Percentiles rank a stretch among this genome's conserved stretches.
Evolutionary conservation across 1,139 yeast species (phyloP).

Genomic region (Magnusiomyces suaveolens): DNA sequence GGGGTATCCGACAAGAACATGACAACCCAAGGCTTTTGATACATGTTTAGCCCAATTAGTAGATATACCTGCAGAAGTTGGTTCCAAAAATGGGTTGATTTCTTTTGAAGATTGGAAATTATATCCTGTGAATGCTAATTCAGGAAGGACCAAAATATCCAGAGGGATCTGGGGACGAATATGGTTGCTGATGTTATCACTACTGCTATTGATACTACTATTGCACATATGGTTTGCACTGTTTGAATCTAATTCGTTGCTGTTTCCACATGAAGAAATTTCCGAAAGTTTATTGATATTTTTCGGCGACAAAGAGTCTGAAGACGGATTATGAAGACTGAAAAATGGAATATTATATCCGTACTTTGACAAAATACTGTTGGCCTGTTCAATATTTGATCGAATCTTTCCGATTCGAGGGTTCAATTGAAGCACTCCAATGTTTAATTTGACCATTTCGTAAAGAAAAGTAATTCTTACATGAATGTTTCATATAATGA

Average conservation of each 20-base stretch:
- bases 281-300: neutral
- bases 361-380: constrained; percentile 30
- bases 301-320: neutral
- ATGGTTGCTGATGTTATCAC: neutral
- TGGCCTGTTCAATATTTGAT: constrained; percentile 45
- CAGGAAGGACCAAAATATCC: constrained; percentile 66
- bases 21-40: constrained; percentile 46
- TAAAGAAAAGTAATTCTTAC: neutral
- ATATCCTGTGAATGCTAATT: constrained; percentile 79
- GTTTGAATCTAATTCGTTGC: no score
- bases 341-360: constrained; percentile 3
- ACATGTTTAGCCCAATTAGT: constrained; percentile 49
- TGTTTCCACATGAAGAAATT: neutral
- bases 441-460: constrained; percentile 32
- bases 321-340: neutral
- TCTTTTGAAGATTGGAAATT: constrained; percentile 46
- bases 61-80: constrained; percentile 37
- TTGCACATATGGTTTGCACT: neutral
- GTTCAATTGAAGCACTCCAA: constrained; percentile 63
- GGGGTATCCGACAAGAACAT: constrained; percentile 77
- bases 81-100: constrained; percentile 56
- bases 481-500: no score
- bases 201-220: neutral
- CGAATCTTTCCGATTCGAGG: constrained; percentile 54
- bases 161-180: constrained; percentile 23